Evolutionary conservation across 73 alveolate species (phyloP).

Genomic region (Stentor coeruleus): DNA sequence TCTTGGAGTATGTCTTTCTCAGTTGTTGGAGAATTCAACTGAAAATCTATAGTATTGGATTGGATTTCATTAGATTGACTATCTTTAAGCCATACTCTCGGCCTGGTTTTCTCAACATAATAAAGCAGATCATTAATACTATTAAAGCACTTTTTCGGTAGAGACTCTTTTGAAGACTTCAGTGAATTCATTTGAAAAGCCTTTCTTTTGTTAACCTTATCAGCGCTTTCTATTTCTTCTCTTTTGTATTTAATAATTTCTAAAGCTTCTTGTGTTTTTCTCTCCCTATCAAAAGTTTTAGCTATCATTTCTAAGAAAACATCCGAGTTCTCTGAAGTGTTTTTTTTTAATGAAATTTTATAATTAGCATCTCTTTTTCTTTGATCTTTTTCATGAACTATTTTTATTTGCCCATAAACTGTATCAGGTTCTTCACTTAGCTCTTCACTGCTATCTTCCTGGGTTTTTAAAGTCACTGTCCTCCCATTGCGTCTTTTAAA

Average conservation of each 20-base stretch:
- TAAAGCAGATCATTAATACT: too few relatives aligned
- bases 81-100: too few relatives aligned
- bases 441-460: slow-evolving; percentile 13
- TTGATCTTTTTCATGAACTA: not conserved
- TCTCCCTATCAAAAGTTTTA: not conserved
- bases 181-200: too few relatives aligned
- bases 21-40: too few relatives aligned
- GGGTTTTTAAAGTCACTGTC: not conserved
- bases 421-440: not conserved
- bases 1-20: too few relatives aligned
- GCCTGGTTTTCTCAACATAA: too few relatives aligned
- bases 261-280: not conserved
- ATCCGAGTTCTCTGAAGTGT: not conserved
- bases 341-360: not conserved
- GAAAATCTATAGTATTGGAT: too few relatives aligned
- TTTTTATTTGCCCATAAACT: not conserved
- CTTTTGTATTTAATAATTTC: not conserved
- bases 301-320: slow-evolving; percentile 20
- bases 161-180: too few relatives aligned
- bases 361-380: not conserved
- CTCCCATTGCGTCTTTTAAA: not conserved
- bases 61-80: too few relatives aligned
- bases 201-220: too few relatives aligned
- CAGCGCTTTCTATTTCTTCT: not conserved
- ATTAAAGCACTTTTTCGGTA: too few relatives aligned